A percentile compares a stretch with the other conserved stretches of the same genome.
phyloP scores from a whole-genome alignment of 225 moss, liverwort and hornwort species.

The Polytrichum commune region DNA sequence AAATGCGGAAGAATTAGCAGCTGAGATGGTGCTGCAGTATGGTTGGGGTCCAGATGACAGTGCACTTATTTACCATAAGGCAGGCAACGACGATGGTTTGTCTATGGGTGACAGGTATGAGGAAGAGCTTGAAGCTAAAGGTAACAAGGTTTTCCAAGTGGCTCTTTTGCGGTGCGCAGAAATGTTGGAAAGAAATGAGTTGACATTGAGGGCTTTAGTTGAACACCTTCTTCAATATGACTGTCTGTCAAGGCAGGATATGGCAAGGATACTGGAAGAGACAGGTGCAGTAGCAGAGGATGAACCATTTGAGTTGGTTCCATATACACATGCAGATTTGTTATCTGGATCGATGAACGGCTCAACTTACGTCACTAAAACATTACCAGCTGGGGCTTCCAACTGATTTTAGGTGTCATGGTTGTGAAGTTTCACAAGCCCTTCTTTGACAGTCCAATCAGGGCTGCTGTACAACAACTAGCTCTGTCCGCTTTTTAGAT shows the following conservation, averaged over 20 bases:
- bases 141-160: constrained; percentile 60
- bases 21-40: constrained; percentile 91
- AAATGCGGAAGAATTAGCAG: constrained; percentile 75
- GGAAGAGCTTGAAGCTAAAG: constrained; percentile 58
- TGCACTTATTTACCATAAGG: constrained; percentile 74
- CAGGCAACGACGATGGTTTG: constrained; percentile 40
- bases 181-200: constrained; percentile 70
- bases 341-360: constrained; percentile 48
- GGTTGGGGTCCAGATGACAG: constrained; percentile 99
- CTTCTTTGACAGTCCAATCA: constrained; percentile 11
- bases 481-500: constrained; percentile 24
- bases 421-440: constrained; percentile 11
- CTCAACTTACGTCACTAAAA: constrained; percentile 49
- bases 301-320: constrained; percentile 74
- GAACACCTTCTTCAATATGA: constrained; percentile 85
- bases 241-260: constrained; percentile 58
- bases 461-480: constrained; percentile 37
- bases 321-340: constrained; percentile 69
- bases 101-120: constrained; percentile 91
- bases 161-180: constrained; percentile 78
- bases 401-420: constrained; percentile 26
- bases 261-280: constrained; percentile 71
- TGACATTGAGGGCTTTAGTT: constrained; percentile 66
- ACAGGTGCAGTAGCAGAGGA: constrained; percentile 71
- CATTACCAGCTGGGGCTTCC: constrained; percentile 56